These are phyloP conservation scores for Fraxinus angustifolia DNA, from an alignment of 305 asterid genomes.

Conservation along the genomic window DNA sequence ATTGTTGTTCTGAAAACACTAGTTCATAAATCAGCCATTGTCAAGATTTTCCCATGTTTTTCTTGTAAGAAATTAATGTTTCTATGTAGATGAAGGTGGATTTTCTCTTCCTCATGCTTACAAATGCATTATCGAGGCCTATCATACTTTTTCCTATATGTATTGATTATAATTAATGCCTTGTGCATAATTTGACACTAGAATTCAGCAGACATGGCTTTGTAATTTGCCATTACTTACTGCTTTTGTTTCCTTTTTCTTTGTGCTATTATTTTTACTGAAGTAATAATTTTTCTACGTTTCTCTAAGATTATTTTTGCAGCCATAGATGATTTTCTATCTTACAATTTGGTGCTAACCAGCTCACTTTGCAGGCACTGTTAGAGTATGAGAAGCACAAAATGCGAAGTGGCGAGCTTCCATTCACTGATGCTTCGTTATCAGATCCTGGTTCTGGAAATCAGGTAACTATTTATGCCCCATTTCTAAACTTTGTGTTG, in stretches of 20 bases:
- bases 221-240: not conserved
- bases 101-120: not conserved
- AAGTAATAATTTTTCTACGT: not conserved
- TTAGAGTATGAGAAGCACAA: conserved; percentile 84
- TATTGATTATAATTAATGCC: not conserved
- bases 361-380: conserved; percentile 51
- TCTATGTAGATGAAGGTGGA: not conserved
- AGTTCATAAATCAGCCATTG: not conserved
- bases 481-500: not conserved
- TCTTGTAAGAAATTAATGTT: not conserved
- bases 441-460: conserved; percentile 58
- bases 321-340: not conserved
- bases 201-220: not conserved
- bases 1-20: not conserved
- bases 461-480: conserved; percentile 47
- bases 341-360: conserved; percentile 27
- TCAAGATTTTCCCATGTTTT: not conserved
- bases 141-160: not conserved
- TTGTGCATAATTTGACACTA: not conserved
- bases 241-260: not conserved
- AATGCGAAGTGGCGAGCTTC: conserved; percentile 86
- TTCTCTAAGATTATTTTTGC: conserved; percentile 5
- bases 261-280: not conserved
- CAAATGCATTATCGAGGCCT: not conserved
- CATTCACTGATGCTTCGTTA: conserved; percentile 61